phyloP scores from a whole-genome alignment of 2,329 filamentous ascomycete genomes.

The Cadophora luteo-olivacea region DNA sequence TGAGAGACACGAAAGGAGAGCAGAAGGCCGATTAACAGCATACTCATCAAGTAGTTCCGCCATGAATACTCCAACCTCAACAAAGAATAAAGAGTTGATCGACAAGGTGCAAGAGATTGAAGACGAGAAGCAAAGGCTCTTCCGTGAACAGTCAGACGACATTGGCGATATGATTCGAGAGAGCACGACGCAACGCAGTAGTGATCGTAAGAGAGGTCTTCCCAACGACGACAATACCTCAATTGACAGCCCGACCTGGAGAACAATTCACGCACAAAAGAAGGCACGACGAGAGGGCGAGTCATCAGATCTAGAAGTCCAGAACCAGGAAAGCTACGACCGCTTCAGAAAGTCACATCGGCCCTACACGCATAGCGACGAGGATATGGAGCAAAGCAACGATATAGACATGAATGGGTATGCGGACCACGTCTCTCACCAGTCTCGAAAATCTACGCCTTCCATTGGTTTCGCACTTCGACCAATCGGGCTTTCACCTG shows the following conservation, averaged over 20 bases:
- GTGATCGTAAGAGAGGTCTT: constrained; percentile 7
- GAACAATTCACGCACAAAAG: neutral
- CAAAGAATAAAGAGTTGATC: constrained; percentile 1
- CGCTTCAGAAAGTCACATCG: neutral
- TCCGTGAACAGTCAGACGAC: constrained; percentile 9
- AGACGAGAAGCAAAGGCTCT: constrained; percentile 14
- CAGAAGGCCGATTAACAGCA: neutral
- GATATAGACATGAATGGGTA: neutral
- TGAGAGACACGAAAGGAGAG: constrained; percentile 6
- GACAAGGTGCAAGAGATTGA: constrained; percentile 11
- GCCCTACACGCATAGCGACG: neutral
- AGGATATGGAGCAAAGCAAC: neutral
- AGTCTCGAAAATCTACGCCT: neutral
- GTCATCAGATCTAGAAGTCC: neutral
- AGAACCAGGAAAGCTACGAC: neutral
- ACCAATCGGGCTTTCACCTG: constrained; percentile 6
- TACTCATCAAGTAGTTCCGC: neutral
- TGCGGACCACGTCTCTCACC: neutral
- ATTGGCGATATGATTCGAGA: constrained; percentile 17
- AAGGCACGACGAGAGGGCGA: constrained; percentile 9
- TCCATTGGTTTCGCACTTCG: constrained; percentile 6
- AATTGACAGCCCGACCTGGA: neutral
- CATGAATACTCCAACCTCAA: constrained; percentile 4
- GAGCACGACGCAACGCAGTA: constrained; percentile 1
- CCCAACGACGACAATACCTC: neutral